Evolutionary conservation across 768 basidiomycete genomes (phyloP).

Genomic region (Phlebiopsis flavidoalba): DNA sequence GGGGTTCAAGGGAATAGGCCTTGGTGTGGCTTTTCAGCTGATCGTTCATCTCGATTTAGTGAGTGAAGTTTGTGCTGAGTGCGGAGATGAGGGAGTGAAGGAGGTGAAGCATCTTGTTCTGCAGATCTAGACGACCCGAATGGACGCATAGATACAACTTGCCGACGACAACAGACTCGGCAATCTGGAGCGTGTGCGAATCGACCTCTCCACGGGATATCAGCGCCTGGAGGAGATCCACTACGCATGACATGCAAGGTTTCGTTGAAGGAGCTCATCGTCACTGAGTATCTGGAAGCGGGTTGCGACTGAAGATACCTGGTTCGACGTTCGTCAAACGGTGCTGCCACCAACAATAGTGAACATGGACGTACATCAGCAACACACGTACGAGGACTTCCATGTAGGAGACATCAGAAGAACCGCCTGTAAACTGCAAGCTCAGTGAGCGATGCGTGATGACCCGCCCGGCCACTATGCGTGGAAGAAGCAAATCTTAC

Average conservation of each 20-base stretch:
- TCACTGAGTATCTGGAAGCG: slow-evolving; percentile 34
- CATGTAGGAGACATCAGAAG: slow-evolving; percentile 58
- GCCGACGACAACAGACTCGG: slow-evolving; percentile 67
- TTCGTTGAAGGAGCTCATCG: slow-evolving; percentile 59
- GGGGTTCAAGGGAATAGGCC: slow-evolving; percentile 59
- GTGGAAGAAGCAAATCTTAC: slow-evolving; percentile 33
- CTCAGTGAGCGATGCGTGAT: neutral
- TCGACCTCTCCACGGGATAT: slow-evolving; percentile 81
- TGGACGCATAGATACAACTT: slow-evolving; percentile 78
- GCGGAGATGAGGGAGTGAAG: slow-evolving; percentile 82
- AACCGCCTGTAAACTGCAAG: slow-evolving; percentile 12
- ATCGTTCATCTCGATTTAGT: slow-evolving; percentile 22
- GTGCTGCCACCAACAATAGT: neutral
- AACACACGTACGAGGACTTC: slow-evolving; percentile 73
- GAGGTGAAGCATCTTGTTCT: slow-evolving; percentile 90
- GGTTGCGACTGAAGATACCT: slow-evolving; percentile 84
- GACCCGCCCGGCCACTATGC: too few species aligned
- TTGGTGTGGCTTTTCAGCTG: slow-evolving; percentile 22
- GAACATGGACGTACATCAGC: slow-evolving; percentile 38
- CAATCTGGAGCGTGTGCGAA: slow-evolving; percentile 44
- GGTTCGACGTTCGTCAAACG: neutral
- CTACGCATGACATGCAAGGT: slow-evolving; percentile 65
- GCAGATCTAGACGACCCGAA: slow-evolving; percentile 66
- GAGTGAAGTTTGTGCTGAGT: neutral
- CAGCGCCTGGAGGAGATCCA: slow-evolving; percentile 81